phyloP scores from a whole-genome alignment of 2,329 filamentous ascomycete genomes.

The Alternaria tenuissima region DNA sequence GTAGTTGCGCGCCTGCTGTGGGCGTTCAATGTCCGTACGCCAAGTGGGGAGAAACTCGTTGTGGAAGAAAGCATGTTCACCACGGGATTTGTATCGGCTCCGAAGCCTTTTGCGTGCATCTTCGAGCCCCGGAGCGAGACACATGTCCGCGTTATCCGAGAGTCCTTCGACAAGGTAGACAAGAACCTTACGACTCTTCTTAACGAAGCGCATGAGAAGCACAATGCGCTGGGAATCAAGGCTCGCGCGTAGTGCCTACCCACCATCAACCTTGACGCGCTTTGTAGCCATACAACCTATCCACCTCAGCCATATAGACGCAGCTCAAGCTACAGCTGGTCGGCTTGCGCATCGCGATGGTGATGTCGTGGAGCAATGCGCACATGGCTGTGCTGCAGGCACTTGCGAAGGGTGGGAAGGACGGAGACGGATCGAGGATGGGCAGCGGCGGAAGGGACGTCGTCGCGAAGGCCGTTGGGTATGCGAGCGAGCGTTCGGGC shows the following conservation, averaged over 20 bases:
- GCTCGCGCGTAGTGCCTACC: not conserved
- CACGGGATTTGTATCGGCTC: constrained; percentile 29
- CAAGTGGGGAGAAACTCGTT: constrained; percentile 3
- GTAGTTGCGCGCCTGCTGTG: constrained; percentile 51
- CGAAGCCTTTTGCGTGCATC: constrained; percentile 27
- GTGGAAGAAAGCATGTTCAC: constrained; percentile 36
- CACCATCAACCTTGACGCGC: not conserved
- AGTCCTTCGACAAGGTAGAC: not conserved
- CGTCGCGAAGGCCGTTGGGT: no score
- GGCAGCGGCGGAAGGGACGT: no score
- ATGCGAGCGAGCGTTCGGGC: no score
- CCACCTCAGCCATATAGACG: no score
- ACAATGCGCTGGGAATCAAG: not conserved
- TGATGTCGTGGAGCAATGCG: no score
- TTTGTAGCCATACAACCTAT: no score
- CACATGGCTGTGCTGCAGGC: no score
- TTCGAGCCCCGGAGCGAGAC: constrained; percentile 34
- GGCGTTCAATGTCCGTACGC: constrained; percentile 55
- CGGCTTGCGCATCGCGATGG: no score
- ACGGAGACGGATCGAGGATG: no score
- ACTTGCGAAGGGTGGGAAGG: no score
- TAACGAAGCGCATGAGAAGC: not conserved
- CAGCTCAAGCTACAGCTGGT: no score
- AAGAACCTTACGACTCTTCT: not conserved
- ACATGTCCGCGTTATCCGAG: constrained; percentile 27